Percentiles rank a stretch among this genome's conserved stretches.
These are phyloP conservation scores for Phellopilus nigrolimitatus DNA, from an alignment of 1,284 basidiomycete species.

Conservation along the genomic window DNA sequence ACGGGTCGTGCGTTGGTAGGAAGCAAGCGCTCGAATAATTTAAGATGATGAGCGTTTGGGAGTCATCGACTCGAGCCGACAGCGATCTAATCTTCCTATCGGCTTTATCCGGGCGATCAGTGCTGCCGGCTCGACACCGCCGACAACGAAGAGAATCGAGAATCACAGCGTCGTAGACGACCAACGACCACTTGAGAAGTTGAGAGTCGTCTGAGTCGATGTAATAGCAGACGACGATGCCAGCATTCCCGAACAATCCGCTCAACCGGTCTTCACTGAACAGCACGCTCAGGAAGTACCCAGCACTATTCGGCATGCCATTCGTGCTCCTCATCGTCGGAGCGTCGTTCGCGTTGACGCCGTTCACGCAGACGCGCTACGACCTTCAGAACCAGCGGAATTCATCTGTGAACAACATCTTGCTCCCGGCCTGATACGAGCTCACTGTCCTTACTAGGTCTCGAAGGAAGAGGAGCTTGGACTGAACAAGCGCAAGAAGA, in stretches of 20 bases:
- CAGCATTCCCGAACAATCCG: constrained; percentile 55
- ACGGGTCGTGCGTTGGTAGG: too few relatives aligned
- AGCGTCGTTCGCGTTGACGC: constrained; percentile 80
- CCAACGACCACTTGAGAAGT: too few relatives aligned
- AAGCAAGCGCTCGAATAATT: too few relatives aligned
- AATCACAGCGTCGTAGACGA: too few relatives aligned
- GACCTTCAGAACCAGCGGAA: constrained; percentile 83
- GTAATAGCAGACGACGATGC: constrained; percentile 36
- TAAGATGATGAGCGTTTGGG: not conserved
- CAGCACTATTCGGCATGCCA: constrained; percentile 78
- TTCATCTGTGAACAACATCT: constrained; percentile 50
- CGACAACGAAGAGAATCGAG: too few relatives aligned
- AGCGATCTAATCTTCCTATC: not conserved
- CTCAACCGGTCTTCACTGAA: constrained; percentile 44
- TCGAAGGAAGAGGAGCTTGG: constrained; percentile 82
- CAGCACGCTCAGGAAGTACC: constrained; percentile 48
- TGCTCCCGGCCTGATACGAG: not conserved
- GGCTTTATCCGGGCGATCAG: not conserved
- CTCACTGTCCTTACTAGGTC: constrained; percentile 51
- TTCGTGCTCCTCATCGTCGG: constrained; percentile 85
- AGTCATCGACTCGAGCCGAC: not conserved
- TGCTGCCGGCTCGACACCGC: too few relatives aligned
- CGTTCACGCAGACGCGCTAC: constrained; percentile 88
- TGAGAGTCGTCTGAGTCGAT: not conserved
- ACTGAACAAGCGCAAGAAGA: constrained; percentile 75